Percentiles rank a stretch among this genome's conserved stretches.
Conservation (phyloP, 1,284 basidiomycete species). For the Mycosarcoma mackinlayi region DNA sequence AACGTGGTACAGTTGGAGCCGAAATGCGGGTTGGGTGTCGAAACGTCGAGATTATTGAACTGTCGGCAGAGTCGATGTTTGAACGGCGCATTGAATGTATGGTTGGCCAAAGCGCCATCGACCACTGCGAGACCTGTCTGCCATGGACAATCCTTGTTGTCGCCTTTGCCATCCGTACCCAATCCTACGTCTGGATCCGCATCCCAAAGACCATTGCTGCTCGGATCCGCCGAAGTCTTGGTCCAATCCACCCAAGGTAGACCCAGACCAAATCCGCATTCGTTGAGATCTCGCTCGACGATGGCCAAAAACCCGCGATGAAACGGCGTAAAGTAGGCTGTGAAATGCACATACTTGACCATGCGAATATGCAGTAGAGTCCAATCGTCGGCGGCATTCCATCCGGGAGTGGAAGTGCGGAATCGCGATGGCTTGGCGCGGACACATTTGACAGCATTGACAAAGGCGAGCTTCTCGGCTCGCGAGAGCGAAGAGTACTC, state of each 20-base stretch:
- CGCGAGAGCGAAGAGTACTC: slow-evolving; percentile 25
- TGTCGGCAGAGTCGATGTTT: slow-evolving; percentile 32
- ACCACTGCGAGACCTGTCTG: slow-evolving; percentile 12
- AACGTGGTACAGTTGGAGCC: slow-evolving; percentile 38
- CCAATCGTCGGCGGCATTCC: slow-evolving; percentile 37
- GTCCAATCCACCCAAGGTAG: slow-evolving; percentile 45
- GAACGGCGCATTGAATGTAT: slow-evolving; percentile 38
- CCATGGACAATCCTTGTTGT: slow-evolving; percentile 19
- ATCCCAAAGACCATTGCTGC: slow-evolving; percentile 15
- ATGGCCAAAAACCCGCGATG: slow-evolving; percentile 29
- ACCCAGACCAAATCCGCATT: slow-evolving; percentile 23
- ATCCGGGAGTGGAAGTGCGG: neutral
- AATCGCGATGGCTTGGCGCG: slow-evolving; percentile 38
- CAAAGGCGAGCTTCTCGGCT: slow-evolving; percentile 21
- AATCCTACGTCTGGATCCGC: slow-evolving; percentile 12
- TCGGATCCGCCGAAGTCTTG: slow-evolving; percentile 15
- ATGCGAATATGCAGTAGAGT: slow-evolving; percentile 42
- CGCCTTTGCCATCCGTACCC: slow-evolving; percentile 25
- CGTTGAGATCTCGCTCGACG: slow-evolving; percentile 31
- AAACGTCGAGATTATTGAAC: slow-evolving; percentile 36
- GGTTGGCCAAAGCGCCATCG: slow-evolving; percentile 26
- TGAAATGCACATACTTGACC: slow-evolving; percentile 45
- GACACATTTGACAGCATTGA: slow-evolving; percentile 29
- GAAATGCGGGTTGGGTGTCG: slow-evolving; percentile 14
- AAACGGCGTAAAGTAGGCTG: slow-evolving; percentile 32